Base-by-base conservation (phyloP, 2,329 filamentous ascomycete species). In the Erysiphe neolycopersici region DNA sequence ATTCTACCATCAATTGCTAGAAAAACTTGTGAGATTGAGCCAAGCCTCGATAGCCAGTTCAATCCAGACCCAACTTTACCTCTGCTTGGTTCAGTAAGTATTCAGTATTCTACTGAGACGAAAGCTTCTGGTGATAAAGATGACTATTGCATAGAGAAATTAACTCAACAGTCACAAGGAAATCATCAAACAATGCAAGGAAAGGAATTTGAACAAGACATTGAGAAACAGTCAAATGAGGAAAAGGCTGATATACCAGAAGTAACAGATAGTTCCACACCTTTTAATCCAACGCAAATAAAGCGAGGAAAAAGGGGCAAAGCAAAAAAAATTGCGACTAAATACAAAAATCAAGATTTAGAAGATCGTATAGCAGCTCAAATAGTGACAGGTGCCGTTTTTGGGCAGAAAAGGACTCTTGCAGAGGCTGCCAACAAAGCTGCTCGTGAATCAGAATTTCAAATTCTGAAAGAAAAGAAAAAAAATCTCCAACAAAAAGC, bases 341-440 rank as follows among this genome's bases (percentile, higher is more conserved):
- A 93, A 58, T 98, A 98, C 61, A 87, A 79, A 39, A 66, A 91
- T 52, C 89, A 95, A 64, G 87, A 95, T 52, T 84, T 93, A 44
- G 87, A 93, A 59, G 89, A 98, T 54, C 81, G 84, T 12, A 71
- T 70, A 6, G 70, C 85, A 0, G 83, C 84, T 30, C 79, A 94
- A 60, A 69, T 75, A 19, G 68, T 95, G n/a, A 73, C 93, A n/a
- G 89, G 89, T 35, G 76, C 81, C 1, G 64, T 68, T 46, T 68
- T 69, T 0, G 76, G 76, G 1, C 69, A 71, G 33, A 68, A 79
- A 51, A 74, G 75, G 48, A 72, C 70, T 13, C 72, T 78, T 51
- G 77, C 74, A 2, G 78, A 81, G 52, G 70, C 71, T 0, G 65
- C 68, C 47, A 73, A 73, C 33, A 80, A 79, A 57, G 72, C 68